phyloP scores from a whole-genome alignment of 2,329 filamentous ascomycete genomes.

The Botrytis deweyae region DNA sequence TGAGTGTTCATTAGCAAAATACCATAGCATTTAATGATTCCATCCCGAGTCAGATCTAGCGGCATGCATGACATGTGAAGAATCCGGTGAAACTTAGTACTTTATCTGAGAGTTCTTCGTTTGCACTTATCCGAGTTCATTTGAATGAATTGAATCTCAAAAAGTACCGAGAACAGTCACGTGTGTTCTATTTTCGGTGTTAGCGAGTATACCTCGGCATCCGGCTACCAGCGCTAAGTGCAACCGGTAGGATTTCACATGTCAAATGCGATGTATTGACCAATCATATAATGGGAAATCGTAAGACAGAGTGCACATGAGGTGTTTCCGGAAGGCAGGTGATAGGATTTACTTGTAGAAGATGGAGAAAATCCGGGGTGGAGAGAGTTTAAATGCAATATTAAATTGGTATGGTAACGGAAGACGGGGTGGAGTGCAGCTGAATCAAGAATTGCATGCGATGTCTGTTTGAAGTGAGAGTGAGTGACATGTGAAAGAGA shows the following conservation, averaged over 20 bases:
- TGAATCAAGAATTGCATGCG: background rate
- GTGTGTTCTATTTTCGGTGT: background rate
- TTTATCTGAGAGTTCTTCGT: background rate
- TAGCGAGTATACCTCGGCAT: conserved; percentile 8
- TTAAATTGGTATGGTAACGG: background rate
- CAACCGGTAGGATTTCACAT: conserved; percentile 15
- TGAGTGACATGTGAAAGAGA: conserved; percentile 21
- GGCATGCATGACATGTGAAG: background rate
- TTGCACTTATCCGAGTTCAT: background rate
- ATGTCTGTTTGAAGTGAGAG: background rate
- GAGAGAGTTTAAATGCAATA: background rate
- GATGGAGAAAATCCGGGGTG: conserved; percentile 21
- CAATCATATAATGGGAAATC: background rate
- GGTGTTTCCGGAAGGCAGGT: conserved; percentile 7
- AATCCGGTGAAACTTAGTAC: background rate
- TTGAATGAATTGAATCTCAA: background rate
- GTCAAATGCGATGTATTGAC: background rate
- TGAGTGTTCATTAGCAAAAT: background rate
- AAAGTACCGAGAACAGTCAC: background rate
- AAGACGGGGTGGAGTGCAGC: background rate
- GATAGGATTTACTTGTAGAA: background rate
- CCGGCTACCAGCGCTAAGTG: background rate
- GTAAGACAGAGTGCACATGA: conserved; percentile 12
- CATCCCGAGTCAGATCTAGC: background rate
- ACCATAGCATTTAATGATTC: background rate